Percentiles rank a stretch among this genome's conserved stretches.
Evolutionary conservation across 2,329 filamentous ascomycete species (phyloP).

Genomic region (Fusarium verticillioides): DNA sequence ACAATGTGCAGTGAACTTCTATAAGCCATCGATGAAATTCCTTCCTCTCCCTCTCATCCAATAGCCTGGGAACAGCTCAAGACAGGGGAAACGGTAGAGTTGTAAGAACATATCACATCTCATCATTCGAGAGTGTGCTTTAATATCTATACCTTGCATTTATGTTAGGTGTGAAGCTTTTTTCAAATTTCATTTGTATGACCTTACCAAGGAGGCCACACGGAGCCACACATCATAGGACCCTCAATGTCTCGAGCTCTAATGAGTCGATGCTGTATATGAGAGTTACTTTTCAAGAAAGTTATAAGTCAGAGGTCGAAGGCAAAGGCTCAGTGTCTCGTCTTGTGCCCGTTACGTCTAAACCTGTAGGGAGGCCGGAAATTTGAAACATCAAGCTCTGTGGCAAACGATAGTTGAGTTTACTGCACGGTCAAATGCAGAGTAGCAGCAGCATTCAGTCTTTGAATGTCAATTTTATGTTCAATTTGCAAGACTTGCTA

Average conservation of each 20-base stretch:
- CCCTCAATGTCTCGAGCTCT: neutral
- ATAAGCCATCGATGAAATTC: neutral
- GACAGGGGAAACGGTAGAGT: neutral
- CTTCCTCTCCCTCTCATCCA: neutral
- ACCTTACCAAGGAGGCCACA: neutral
- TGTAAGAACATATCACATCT: conserved; percentile 14
- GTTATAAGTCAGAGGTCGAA: neutral
- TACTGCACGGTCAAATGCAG: neutral
- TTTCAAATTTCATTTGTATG: neutral
- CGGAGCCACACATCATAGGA: neutral
- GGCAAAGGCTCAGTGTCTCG: neutral
- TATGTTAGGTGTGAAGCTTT: neutral
- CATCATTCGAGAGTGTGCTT: neutral
- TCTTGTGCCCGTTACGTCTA: neutral
- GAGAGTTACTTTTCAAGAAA: too few relatives aligned
- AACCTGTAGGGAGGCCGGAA: neutral
- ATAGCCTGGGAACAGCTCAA: neutral
- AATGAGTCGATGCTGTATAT: neutral
- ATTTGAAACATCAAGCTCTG: neutral
- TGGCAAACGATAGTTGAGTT: neutral
- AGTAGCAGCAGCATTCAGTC: neutral
- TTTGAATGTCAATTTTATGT: neutral
- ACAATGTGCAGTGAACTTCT: neutral
- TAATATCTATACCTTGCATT: neutral
- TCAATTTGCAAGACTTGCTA: conserved; percentile 23